These are phyloP conservation scores for Tylopilus rubrobrunneus DNA, from an alignment of 768 basidiomycete species.

Conservation along the genomic window DNA sequence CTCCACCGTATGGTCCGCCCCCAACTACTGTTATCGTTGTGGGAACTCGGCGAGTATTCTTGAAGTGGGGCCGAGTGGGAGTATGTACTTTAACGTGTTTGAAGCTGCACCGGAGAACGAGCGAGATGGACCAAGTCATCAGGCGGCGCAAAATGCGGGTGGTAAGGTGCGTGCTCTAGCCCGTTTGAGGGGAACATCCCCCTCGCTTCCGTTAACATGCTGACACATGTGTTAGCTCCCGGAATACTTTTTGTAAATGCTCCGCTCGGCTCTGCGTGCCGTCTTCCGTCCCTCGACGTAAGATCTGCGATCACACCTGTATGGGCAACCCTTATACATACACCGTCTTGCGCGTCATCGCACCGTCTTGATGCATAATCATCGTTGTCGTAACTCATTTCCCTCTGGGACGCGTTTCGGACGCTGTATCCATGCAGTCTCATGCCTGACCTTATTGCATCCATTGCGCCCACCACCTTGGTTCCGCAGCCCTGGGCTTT, in stretches of 20 bases:
- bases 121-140: conserved; percentile 80
- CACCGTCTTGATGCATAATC: not conserved
- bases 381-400: conserved; percentile 1
- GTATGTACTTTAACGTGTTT: conserved; percentile 95
- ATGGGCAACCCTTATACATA: not conserved
- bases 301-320: conserved; percentile 8
- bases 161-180: conserved; percentile 53
- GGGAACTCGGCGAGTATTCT: conserved; percentile 96
- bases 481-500: not conserved
- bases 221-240: conserved; percentile 50
- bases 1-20: conserved; percentile 97
- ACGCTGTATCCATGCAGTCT: not conserved
- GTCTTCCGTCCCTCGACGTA: not conserved
- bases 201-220: not conserved
- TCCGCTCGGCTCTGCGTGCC: not conserved
- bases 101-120: conserved; percentile 99
- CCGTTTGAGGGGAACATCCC: not conserved
- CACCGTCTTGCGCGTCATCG: not conserved
- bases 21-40: conserved; percentile 98
- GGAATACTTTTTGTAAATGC: conserved; percentile 65
- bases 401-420: conserved; percentile 4
- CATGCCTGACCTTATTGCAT: not conserved
- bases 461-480: not conserved
- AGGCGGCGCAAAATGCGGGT: conserved; percentile 64
- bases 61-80: conserved; percentile 87